Conservation (phyloP, 2,329 filamentous ascomycete genomes). For the Cercospora sp. region DNA sequence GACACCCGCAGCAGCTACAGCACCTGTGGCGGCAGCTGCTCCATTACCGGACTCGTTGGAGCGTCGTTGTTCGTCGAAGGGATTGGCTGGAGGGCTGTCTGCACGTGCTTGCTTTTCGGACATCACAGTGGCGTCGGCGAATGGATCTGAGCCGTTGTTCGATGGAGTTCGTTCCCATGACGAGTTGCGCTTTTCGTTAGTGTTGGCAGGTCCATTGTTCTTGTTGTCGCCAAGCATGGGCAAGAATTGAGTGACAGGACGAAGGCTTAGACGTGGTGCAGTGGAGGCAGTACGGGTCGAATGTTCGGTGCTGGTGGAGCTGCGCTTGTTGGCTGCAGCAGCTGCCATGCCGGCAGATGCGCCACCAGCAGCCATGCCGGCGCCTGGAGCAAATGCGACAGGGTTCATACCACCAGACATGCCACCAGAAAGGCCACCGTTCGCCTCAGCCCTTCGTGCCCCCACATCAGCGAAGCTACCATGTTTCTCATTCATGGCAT, state of each 20-base stretch:
- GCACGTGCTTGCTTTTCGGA: constrained; percentile 34
- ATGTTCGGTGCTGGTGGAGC: constrained; percentile 32
- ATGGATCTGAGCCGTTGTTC: constrained; percentile 38
- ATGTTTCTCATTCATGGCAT: constrained; percentile 45
- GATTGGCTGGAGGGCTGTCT: constrained; percentile 31
- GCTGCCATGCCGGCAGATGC: constrained; percentile 16
- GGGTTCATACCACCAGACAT: constrained; percentile 5
- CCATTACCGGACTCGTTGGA: constrained; percentile 20
- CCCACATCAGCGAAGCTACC: constrained; percentile 29
- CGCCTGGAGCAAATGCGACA: neutral
- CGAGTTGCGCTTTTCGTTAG: constrained; percentile 34
- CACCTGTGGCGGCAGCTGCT: constrained; percentile 11
- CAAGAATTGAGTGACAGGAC: constrained; percentile 80
- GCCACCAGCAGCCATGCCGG: neutral
- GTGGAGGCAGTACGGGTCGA: constrained; percentile 53
- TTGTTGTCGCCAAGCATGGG: constrained; percentile 59
- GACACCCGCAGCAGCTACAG: constrained; percentile 15
- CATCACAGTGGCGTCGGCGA: constrained; percentile 38
- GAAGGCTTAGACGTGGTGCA: constrained; percentile 80
- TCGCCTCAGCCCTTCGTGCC: constrained; percentile 24
- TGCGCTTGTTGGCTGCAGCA: constrained; percentile 21
- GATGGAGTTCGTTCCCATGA: constrained; percentile 45
- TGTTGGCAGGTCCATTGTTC: constrained; percentile 40
- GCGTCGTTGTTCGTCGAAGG: constrained; percentile 35
- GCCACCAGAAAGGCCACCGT: constrained; percentile 9